Base-by-base conservation (phyloP, 495 filamentous ascomycete genomes). In the Hypoxylon fragiforme region DNA sequence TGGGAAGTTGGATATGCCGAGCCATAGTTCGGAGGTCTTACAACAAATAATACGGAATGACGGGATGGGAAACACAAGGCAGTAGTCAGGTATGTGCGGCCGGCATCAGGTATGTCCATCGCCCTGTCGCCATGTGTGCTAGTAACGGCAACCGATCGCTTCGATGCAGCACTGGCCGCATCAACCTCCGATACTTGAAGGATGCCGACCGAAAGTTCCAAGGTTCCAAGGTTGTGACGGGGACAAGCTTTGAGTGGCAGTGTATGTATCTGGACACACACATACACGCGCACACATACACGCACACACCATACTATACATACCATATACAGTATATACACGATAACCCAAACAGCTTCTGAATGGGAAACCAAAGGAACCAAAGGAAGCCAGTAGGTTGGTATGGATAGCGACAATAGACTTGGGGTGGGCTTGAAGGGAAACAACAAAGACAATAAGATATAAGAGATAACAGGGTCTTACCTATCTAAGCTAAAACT, bases 401-500 rank as follows among this genome's bases (percentile, higher is more conserved):
- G 24, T 4, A 9, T 28, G 34, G 34, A 37, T 13, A 16, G 34
- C n/a, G n/a, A 37, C 13, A 18, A 4, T 35, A 35, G 31, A 3
- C n/a, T 7, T 13, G 5, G 14, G 34, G 4, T 13, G 4, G 34
- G 13, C 3, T 16, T 18, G 34, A 37, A 37, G 26, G n/a, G 16
- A 50, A 2, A 41, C 35, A 35, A 44, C 30, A 28, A 26, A 43
- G 37, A 44, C 5, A 42, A 45, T 36, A 35, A 12, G 20, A 55
- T 13, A 42, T 6, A 32, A 13, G n/a, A 44, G 47, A 43, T 36
- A 50, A 37, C 14, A 37, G 31, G 52, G 48, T 57, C 44, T 59
- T 44, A 58, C 60, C 54, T 63, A 63, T 48, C 60, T 58, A 50
- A 62, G 44, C 48, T 49, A 54, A 40, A 52, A 45, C 43, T 45